Evolutionary conservation across 2,329 filamentous ascomycete genomes (phyloP), one percentile per base, ranked within the genome.

Genomic region (Fusarium praegraminearum): DNA sequence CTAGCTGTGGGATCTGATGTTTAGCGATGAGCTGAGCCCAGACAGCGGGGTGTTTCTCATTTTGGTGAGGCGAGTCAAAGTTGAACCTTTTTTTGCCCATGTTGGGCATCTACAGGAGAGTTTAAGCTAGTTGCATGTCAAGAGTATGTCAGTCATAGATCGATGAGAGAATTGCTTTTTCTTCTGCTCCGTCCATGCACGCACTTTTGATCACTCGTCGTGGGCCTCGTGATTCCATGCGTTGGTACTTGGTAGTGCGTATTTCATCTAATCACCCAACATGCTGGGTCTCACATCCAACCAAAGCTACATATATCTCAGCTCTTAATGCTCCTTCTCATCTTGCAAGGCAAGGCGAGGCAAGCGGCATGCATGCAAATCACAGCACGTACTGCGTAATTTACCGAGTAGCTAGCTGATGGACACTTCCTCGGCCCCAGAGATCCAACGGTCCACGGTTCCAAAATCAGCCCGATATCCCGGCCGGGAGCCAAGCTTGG

Each of bases 281-380:
- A 40, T 22, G 36, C 6, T 20, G 36, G 11, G 36, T 20, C 20
- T 35, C 24, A 18, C 10, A 30, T 59, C 30, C 24, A 28, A 52
- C 30, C 11, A 15, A n/a, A n/a, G 41, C 45, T 28, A 58, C 36
- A 45, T 63, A 63, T 63, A 63, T 57, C 49, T 63, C 60, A 63
- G 43, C 61, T 57, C 28, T 9, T 65, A 65, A 64, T 64, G 22
- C 35, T 64, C 61, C 59, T 22, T 62, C 33, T 24, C 49, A 49
- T 65, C 28, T 64, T 16, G 30, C 32, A 50, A n/a, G 28, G 30
- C 32, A 50, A n/a, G 28, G 28, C 28, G 12, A 30, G 28, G 30
- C 41, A 50, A n/a, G 47, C 10, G 43, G 24, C 43, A 45, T 45
- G 43, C 24, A 28, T n/a, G 16, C 32, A 50, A 6, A 13, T 15